Evolutionary conservation across 257 asterid genomes (phyloP).

Genomic region (Plantago major): DNA sequence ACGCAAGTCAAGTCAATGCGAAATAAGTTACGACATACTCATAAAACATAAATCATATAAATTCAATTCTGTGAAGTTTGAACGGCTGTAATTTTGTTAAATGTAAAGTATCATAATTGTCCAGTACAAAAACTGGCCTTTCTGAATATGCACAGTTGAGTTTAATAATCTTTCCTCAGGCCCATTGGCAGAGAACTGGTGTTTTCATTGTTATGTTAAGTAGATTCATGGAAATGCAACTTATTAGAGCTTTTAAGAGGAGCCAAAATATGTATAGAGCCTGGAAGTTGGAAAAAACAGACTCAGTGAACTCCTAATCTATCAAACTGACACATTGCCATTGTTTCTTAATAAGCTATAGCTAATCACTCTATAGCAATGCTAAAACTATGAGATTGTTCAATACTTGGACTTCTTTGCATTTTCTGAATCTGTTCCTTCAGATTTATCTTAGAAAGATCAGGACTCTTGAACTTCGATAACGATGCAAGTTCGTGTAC

Average conservation of each 20-base stretch:
- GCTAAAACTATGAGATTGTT: slow-evolving; percentile 18
- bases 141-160: background rate
- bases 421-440: background rate
- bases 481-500: slow-evolving; percentile 25
- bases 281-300: no score
- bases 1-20: no score
- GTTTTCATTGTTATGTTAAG: no score
- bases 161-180: background rate
- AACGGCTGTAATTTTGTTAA: no score
- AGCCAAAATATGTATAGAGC: slow-evolving; percentile 10
- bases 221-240: no score
- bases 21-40: no score
- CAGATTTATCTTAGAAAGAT: background rate
- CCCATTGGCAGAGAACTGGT: no score
- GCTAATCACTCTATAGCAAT: slow-evolving; percentile 18
- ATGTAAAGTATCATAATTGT: no score
- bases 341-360: background rate
- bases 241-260: no score
- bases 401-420: slow-evolving; percentile 6
- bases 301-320: background rate
- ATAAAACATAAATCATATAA: no score
- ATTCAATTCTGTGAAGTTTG: no score
- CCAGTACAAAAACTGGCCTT: background rate
- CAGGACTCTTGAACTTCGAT: slow-evolving; percentile 20
- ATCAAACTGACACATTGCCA: slow-evolving; percentile 3